phyloP scores from a whole-genome alignment of 257 asterid genomes.

The Cynanchum wilfordii region DNA sequence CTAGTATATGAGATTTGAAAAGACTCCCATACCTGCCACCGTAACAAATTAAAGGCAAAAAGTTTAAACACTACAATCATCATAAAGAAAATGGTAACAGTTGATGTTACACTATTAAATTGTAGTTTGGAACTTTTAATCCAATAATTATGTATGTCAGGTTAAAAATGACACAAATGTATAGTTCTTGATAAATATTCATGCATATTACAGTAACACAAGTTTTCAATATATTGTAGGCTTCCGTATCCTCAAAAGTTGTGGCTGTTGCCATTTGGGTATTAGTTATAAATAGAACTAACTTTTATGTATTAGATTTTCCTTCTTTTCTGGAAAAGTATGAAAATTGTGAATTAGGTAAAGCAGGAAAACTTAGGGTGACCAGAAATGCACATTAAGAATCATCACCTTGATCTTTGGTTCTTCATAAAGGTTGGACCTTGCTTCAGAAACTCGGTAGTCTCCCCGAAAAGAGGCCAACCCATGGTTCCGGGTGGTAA shows the following conservation, averaged over 20 bases:
- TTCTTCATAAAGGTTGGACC: slow-evolving; percentile 91
- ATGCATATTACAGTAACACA: background rate
- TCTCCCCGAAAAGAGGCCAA: slow-evolving; percentile 97
- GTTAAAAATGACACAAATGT: background rate
- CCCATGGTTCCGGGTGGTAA: slow-evolving; percentile 99
- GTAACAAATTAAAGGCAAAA: slow-evolving; percentile 2
- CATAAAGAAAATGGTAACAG: slow-evolving; percentile 1
- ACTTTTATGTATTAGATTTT: background rate
- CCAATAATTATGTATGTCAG: background rate
- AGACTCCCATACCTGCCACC: slow-evolving; percentile 57
- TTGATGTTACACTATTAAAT: background rate
- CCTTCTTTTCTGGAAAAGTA: background rate
- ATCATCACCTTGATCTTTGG: slow-evolving; percentile 78
- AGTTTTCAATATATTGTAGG: background rate
- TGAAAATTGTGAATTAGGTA: background rate
- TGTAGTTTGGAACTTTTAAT: background rate
- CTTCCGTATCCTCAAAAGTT: background rate
- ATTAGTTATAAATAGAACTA: background rate
- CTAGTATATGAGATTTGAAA: slow-evolving; percentile 80
- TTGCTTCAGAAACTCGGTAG: slow-evolving; percentile 89
- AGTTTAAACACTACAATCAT: slow-evolving; percentile 1
- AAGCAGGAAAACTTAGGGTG: background rate
- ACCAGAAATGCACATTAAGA: background rate
- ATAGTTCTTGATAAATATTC: background rate
- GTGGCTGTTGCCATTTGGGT: background rate